Base-by-base conservation (phyloP, 257 asterid genomes). In the Petunia secreta region DNA sequence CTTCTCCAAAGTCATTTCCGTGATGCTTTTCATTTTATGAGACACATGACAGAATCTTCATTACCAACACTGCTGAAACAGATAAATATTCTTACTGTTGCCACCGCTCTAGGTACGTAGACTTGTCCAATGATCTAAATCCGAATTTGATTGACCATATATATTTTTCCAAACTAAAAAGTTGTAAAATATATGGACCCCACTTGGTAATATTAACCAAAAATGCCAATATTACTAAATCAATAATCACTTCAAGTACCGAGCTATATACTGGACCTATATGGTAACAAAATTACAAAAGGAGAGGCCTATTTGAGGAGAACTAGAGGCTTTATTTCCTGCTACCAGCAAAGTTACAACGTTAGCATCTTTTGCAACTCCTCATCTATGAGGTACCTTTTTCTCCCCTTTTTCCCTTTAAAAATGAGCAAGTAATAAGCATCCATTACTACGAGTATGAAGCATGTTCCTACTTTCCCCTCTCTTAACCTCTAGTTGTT, bases 31-130 rank as follows among this genome's bases (percentile, higher is more conserved):
- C 44, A 1, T 36, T 63, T 71, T 10, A 34, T 3, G 4, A 9
- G 43, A 44, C 5, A 6, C 77, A 48, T 48, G 77, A 71, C 11
- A 71, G 11, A 43, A 48, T 48, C 34, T 48, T 71, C 9, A 39
- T 43, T 10, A 53, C 41, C 44, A 71, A 71, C 77, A 48, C 60
- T 59, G 48, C 77, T 48, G 77, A 71, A 25, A 25, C 6, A 71
- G 50, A 71, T 2, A 46, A 50, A 71, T 48, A 9, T 71, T 71
- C 77, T 48, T 34, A 48, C 25, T 48, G 43, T 11, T 3, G 60
- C 5, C 60, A 34, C 77, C 48, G 60, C 25, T 71, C 11, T 71
- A 25, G 34, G 3, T 36, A 50, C 62, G 34, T 34, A 8, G 34
- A 50, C 13, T 71, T 34, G 44, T 71, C 25, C 25, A 43, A 71